Evolutionary conservation across 345 rosid species (phyloP), one percentile per base, ranked within the genome.

Genomic region (Moricandia moricandioides): DNA sequence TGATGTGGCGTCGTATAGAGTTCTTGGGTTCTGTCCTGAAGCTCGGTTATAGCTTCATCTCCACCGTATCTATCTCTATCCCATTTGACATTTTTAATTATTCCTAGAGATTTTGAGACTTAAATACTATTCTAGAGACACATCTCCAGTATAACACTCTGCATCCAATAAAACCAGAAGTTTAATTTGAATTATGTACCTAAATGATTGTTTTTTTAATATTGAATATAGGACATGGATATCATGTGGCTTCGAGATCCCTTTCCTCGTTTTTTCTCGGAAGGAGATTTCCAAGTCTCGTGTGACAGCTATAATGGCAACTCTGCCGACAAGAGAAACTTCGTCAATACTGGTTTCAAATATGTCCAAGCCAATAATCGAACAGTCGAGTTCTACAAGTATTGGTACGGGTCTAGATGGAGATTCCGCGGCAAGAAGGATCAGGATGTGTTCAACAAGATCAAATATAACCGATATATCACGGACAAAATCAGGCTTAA

Each of bases 1-100:
- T 86, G 89, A 84, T 86, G 90, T 88, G 93, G 90, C 78, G 65
- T 5, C 72, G 86, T 59, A 84, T 84, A 47, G 77, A 82, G 6
- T 79, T 88, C 27, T 51, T 88, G 8, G 39, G 76, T 14, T 21
- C 58, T 21, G 40, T 86, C 21, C 86, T 88, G 27, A 26, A 75
- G 31, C 59, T 79, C 76, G 90, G 93, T 16, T 88, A 85, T 80
- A 79, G 67, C 78, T 83, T 88, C 67, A 66, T 88, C 16, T 85
- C 82, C 69, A 84, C 92, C 85, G 89, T 85, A 82, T 27, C 37
- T 29, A 54, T 43, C 33, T 65, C 52, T 4, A 13, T 5, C 21
- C 0, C 62, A 13, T 29, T 17, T 4, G 0, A 49, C 14, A 3
- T 33, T 33, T 33, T 33, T 33, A 2, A 4, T 30, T 30, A 21